phyloP scores from a whole-genome alignment of 2,329 filamentous ascomycete species.

The Colletotrichum shisoi region DNA sequence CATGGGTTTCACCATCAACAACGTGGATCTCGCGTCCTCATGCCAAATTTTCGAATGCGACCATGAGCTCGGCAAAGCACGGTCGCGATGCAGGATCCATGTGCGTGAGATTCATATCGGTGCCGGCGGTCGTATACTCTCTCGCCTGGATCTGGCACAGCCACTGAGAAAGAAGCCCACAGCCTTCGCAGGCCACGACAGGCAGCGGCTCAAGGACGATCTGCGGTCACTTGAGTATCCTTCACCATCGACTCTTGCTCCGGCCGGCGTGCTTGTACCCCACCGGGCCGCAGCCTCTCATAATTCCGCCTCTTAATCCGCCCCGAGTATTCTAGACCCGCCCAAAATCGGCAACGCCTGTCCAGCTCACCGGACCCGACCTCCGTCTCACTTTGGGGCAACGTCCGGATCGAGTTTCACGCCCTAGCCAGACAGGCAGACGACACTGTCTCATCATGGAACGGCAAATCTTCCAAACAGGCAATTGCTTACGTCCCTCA shows the following conservation, averaged over 20 bases:
- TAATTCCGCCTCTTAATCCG: constrained; percentile 12
- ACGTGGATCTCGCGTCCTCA: constrained; percentile 9
- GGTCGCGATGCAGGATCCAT: constrained; percentile 6
- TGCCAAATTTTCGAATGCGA: constrained; percentile 6
- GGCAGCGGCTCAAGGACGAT: constrained; percentile 9
- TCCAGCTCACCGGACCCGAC: constrained; percentile 15
- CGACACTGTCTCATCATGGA: neutral
- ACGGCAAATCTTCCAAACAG: neutral
- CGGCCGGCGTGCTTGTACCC: neutral
- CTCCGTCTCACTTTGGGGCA: constrained; percentile 12
- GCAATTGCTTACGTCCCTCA: neutral
- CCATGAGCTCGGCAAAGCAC: neutral
- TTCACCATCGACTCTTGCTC: constrained; percentile 22
- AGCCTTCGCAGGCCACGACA: neutral
- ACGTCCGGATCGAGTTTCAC: constrained; percentile 7
- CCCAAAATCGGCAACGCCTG: constrained; percentile 15
- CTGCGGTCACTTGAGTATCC: neutral
- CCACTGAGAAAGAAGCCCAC: neutral
- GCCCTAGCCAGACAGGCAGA: constrained; percentile 2
- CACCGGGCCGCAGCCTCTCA: constrained; percentile 12
- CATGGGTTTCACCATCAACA: constrained; percentile 26
- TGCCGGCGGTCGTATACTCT: neutral
- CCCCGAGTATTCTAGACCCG: constrained; percentile 24
- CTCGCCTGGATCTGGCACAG: neutral
- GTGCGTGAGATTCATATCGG: constrained; percentile 13